Percentiles rank a stretch among this genome's conserved stretches.
phyloP scores from a whole-genome alignment of 139 green algal species.

The Chlorella sorokiniana region DNA sequence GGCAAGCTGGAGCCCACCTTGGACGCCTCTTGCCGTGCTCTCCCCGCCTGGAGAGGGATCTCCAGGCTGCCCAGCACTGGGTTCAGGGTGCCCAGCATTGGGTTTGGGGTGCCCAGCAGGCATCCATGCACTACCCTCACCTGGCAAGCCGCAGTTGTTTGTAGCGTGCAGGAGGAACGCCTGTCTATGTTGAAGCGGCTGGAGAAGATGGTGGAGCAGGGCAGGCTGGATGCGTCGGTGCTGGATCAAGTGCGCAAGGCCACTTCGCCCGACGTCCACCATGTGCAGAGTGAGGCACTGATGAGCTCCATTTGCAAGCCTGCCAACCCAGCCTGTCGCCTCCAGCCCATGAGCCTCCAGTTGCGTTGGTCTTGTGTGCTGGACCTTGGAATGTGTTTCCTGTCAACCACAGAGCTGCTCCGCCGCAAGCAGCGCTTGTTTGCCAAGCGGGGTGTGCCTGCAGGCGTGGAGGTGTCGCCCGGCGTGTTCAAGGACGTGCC shows the following conservation, averaged over 20 bases:
- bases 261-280: slow-evolving; percentile 13
- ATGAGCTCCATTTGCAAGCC: not conserved
- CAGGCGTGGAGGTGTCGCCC: slow-evolving; percentile 23
- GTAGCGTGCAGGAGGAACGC: slow-evolving; percentile 22
- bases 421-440: not conserved
- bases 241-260: slow-evolving; percentile 27
- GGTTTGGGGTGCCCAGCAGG: too few relatives aligned
- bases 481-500: slow-evolving; percentile 32
- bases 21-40: too few relatives aligned
- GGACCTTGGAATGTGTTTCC: too few relatives aligned
- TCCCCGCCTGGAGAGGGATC: too few relatives aligned
- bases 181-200: slow-evolving; percentile 26
- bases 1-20: not conserved
- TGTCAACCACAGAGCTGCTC: too few relatives aligned
- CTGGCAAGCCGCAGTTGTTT: not conserved
- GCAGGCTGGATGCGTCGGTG: slow-evolving; percentile 4
- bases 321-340: not conserved
- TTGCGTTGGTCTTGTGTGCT: too few relatives aligned
- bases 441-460: not conserved
- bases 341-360: too few relatives aligned
- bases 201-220: slow-evolving; percentile 37
- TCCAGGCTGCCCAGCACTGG: too few relatives aligned
- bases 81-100: too few relatives aligned
- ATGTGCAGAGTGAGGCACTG: not conserved
- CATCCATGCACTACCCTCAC: not conserved